Base-by-base conservation (phyloP, 192 early-diverging fungal genomes). In the Mortierella alpina region DNA sequence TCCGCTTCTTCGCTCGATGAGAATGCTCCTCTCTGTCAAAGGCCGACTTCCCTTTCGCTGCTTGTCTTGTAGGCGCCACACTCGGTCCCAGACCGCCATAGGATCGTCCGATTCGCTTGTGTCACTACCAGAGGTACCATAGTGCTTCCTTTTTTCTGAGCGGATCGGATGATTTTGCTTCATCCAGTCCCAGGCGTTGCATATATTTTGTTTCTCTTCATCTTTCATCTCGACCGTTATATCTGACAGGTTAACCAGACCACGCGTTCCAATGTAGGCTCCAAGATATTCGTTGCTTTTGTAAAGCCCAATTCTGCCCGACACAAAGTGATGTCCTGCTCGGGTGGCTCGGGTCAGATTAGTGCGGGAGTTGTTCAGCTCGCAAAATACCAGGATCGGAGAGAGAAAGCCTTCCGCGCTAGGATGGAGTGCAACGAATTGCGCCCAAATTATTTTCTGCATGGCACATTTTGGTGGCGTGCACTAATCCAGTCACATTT, bases 261-360 rank as follows among this genome's bases (percentile, higher is more conserved):
- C 66, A 7, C 66, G 66, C 4, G 66, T 58, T 68, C 66, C 66
- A 18, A 23, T 55, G 39, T 68, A 55, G 18, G 66, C 53, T 68
- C 56, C 66, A 15, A 57, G 45, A 39, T 68, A 68, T 2, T 22
- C 11, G 0, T 57, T 57, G 40, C 55, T 68, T 46, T 68, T 57
- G 55, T 55, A 68, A 42, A 59, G 53, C 0, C 66, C 55, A 68
- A 68, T 68, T 58, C 66, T 22, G 10, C 66, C 66, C 4, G 66
- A 68, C 23, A 68, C 66, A 68, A 59, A 68, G 58, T 68, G 66
- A 59, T 68, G 53, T 9, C 66, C 66, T 22, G 66, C 66, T 23
- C 66, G n/a, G 56, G 55, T 56, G 1, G 56, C 55, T 57, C 18
- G 57, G 7, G 67, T 69, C 55, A 69, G 57, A 9, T 59, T 58